Evolutionary conservation across 768 basidiomycete genomes (phyloP).

Genomic region (Amanita pseudoporphyria): DNA sequence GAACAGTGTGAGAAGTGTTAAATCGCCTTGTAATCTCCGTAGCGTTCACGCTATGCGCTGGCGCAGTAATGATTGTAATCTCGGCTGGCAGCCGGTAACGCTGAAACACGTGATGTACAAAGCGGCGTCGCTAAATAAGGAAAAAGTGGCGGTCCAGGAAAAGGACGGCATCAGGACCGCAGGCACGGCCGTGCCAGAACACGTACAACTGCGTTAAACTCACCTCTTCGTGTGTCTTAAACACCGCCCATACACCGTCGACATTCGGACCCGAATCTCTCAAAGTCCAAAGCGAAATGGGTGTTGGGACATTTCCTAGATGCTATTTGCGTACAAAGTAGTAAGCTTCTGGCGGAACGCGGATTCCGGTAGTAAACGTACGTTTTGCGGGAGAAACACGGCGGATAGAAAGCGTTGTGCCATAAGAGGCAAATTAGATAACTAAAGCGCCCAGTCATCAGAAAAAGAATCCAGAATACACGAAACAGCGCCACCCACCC

Average conservation of each 20-base stretch:
- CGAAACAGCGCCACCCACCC: slow-evolving; percentile 27
- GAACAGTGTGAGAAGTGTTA: slow-evolving; percentile 6
- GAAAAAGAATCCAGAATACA: slow-evolving; percentile 5
- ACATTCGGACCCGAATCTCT: slow-evolving; percentile 19
- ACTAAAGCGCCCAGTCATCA: slow-evolving; percentile 16
- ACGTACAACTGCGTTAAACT: slow-evolving; percentile 15
- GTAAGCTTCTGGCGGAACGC: slow-evolving; percentile 1
- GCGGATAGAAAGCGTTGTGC: slow-evolving; percentile 27
- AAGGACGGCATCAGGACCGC: neutral
- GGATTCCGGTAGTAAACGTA: slow-evolving; percentile 14
- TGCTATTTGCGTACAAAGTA: slow-evolving; percentile 8
- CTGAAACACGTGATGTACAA: slow-evolving; percentile 9
- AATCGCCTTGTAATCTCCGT: neutral
- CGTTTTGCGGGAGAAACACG: slow-evolving; percentile 29
- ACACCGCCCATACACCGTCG: slow-evolving; percentile 46
- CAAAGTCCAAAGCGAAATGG: slow-evolving; percentile 41
- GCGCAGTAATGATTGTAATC: no score
- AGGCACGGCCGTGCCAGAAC: neutral
- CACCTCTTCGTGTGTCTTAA: slow-evolving; percentile 53
- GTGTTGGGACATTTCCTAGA: slow-evolving; percentile 20
- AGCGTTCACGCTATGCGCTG: no score
- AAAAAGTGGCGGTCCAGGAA: slow-evolving; percentile 6
- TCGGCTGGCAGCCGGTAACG: slow-evolving; percentile 8
- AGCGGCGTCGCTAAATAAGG: slow-evolving; percentile 9
- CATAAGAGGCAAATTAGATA: slow-evolving; percentile 29